phyloP scores from a whole-genome alignment of 1,284 basidiomycete genomes.

The Exsudoporus floridanus region DNA sequence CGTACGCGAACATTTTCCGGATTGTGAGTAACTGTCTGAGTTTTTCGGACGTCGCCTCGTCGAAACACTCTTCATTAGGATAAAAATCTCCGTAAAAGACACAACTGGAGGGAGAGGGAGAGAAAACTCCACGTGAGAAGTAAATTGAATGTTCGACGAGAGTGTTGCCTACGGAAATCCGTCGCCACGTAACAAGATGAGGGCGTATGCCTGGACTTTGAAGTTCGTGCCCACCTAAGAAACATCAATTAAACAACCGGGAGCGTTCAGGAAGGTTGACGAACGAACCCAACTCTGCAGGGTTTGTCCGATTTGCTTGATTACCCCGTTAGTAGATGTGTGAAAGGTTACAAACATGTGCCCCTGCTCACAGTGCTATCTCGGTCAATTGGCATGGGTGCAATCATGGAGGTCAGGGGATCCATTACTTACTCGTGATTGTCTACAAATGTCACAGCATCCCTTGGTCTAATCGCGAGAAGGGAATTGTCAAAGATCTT shows the following conservation, averaged over 20 bases:
- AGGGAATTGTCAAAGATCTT: constrained; percentile 60
- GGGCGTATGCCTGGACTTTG: constrained; percentile 80
- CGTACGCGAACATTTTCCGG: constrained; percentile 66
- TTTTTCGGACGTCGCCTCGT: constrained; percentile 48
- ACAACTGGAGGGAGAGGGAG: constrained; percentile 51
- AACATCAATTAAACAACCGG: background rate
- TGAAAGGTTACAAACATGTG: background rate
- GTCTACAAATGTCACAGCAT: constrained; percentile 80
- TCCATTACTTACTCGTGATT: constrained; percentile 68
- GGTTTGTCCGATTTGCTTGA: constrained; percentile 68
- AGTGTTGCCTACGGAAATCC: constrained; percentile 77
- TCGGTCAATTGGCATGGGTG: background rate
- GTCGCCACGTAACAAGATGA: constrained; percentile 79
- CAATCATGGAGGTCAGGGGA: background rate
- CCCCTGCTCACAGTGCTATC: constrained; percentile 52
- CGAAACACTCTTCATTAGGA: constrained; percentile 65
- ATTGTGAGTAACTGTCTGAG: constrained; percentile 55
- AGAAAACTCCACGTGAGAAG: background rate
- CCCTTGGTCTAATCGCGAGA: constrained; percentile 56
- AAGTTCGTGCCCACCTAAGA: constrained; percentile 62
- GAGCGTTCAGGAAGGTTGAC: background rate
- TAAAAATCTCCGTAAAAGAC: constrained; percentile 93
- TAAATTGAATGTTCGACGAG: background rate
- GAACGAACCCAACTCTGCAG: constrained; percentile 74
- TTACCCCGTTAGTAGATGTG: constrained; percentile 3